phyloP scores from a whole-genome alignment of 2,329 filamentous ascomycete genomes.

The Plectosphaerella plurivora region DNA sequence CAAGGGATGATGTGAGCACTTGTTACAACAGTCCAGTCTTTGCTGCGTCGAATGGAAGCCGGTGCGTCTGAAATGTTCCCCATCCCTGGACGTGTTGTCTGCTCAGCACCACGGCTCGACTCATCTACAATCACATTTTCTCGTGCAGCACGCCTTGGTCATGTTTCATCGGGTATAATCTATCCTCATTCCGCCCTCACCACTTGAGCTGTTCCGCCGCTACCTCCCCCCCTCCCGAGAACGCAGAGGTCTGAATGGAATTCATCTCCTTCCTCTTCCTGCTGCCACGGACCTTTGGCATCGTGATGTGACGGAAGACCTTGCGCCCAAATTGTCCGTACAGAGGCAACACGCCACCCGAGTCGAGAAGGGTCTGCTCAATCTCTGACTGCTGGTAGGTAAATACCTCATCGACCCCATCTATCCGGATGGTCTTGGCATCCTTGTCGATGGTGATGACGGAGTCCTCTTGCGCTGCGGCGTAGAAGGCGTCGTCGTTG shows the following conservation, averaged over 20 bases:
- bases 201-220: no score
- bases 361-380: conserved; percentile 10
- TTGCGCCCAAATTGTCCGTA: conserved; percentile 8
- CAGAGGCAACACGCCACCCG: conserved; percentile 9
- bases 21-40: no score
- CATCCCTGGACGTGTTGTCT: no score
- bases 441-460: conserved; percentile 10
- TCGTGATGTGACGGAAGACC: conserved; percentile 10
- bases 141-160: no score
- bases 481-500: conserved; percentile 7
- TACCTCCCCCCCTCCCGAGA: neutral
- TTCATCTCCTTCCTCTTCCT: neutral
- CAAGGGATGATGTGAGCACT: neutral
- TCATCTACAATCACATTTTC: no score
- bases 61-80: no score
- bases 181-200: no score
- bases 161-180: no score
- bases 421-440: conserved; percentile 6
- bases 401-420: conserved; percentile 3
- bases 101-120: no score
- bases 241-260: neutral
- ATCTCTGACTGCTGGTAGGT: conserved; percentile 7
- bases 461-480: conserved; percentile 8
- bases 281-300: conserved; percentile 1
- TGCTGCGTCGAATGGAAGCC: no score